phyloP scores from a whole-genome alignment of 2,329 filamentous ascomycete species.

The Penicillium capsulatum region DNA sequence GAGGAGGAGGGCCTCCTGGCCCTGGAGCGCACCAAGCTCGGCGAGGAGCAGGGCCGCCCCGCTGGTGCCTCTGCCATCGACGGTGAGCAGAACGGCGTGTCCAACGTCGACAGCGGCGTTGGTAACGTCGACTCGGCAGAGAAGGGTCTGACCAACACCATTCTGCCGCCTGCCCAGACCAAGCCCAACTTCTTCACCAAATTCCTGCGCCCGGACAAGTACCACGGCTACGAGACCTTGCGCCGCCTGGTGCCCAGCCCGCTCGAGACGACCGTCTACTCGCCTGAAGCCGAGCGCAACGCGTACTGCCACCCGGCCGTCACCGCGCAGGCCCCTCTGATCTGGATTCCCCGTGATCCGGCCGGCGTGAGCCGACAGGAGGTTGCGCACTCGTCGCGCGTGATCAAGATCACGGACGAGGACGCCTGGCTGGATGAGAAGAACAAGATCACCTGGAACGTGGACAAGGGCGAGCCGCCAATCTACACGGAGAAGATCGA shows the following conservation, averaged over 20 bases:
- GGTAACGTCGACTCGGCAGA: slow-evolving; percentile 32
- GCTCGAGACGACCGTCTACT: slow-evolving; percentile 56
- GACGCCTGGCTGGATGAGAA: slow-evolving; percentile 68
- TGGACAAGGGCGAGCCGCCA: slow-evolving; percentile 53
- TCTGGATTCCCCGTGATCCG: slow-evolving; percentile 81
- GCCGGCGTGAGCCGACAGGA: slow-evolving; percentile 74
- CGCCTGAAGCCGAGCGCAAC: slow-evolving; percentile 57
- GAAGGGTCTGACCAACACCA: slow-evolving; percentile 28
- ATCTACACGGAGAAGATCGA: slow-evolving; percentile 56
- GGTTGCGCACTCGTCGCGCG: slow-evolving; percentile 63
- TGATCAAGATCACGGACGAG: slow-evolving; percentile 77
- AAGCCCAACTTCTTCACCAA: slow-evolving; percentile 37
- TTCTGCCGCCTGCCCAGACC: slow-evolving; percentile 27
- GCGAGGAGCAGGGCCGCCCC: slow-evolving; percentile 19
- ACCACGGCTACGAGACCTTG: slow-evolving; percentile 67
- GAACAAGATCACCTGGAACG: slow-evolving; percentile 59
- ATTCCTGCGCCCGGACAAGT: slow-evolving; percentile 74
- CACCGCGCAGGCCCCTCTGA: slow-evolving; percentile 56
- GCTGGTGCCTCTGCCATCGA: slow-evolving; percentile 1
- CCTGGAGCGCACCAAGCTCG: slow-evolving; percentile 26
- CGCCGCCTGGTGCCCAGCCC: slow-evolving; percentile 63
- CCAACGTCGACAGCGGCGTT: slow-evolving; percentile 29
- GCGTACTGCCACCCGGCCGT: slow-evolving; percentile 74
- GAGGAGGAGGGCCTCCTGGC: slow-evolving; percentile 50
- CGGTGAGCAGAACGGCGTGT: slow-evolving; percentile 21